Base-by-base conservation (phyloP, 257 asterid species). In the Rauvolfia tetraphylla region DNA sequence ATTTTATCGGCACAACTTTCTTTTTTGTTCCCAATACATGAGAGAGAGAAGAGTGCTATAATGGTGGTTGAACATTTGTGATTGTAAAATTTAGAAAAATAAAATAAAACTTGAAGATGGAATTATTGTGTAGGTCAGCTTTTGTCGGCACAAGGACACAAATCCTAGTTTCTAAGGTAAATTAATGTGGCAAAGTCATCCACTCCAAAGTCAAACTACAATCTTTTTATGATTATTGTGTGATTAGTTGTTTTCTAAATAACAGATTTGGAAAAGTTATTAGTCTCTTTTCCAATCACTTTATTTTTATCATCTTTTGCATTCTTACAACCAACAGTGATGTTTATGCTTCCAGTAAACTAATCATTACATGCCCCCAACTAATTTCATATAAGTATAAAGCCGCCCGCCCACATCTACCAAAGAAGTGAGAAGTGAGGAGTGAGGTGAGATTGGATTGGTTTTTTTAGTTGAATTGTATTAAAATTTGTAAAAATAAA, bases 311-410 rank as follows among this genome's bases (percentile, higher is more conserved):
- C 29, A 71, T 44, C 66, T 59, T 78, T 67, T 54, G 79, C 72
- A 74, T 53, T 57, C 61, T 65, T 15, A 74, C 79, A 73, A 79
- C 49, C 44, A 79, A 79, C 75, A 79, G 14, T 23, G 39, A 73
- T 49, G 68, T 49, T 54, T 65, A 38, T 79, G 75, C 75, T 27
- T 65, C 56, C 58, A 63, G 17, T 71, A n/a, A 49, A 65, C 34
- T 63, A 63, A 62, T 65, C 27, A 42, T 65, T 71, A n/a, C n/a
- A 67, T 72, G 53, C 33, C 33, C 73, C 10, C 34, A 31, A 42
- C 22, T n/a, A 15, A 44, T 29, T 42, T 44, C n/a, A 31, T 31
- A 34, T 1, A 11, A n/a, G 44, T 36, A 22, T 4, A 10, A 72
- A 72, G 48, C 75, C 65, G 75, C 46, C 75, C 65, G 75, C 46